Evolutionary conservation across 768 basidiomycete species (phyloP), one percentile per base, ranked within the genome.

Genomic region (Strobilomyces echinocephalus): DNA sequence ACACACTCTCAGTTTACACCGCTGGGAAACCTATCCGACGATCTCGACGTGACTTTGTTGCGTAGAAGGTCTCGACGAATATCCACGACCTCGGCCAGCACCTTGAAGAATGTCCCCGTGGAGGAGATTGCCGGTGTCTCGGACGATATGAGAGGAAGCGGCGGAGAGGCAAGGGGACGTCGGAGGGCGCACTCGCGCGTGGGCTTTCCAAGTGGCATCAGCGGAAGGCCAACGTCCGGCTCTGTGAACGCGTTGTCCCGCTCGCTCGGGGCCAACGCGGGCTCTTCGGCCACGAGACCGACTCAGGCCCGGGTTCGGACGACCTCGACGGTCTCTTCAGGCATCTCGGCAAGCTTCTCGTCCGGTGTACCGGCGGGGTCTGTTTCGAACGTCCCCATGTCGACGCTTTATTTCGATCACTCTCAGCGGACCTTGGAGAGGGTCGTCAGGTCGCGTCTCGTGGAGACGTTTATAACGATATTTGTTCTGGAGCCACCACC

Each of bases 391-490:
- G 45, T 57, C 34, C 50, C 63, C 56, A 68, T 67, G 46, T 65
- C 63, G 35, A 58, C 68, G 12, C 66, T 79, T 44, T 70, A 79
- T 50, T 76, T 76, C 15, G 83, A 84, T 60, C 77, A 85, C 55
- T 87, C 88, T 5, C 89, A 91, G 63, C 70, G 70, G 28, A 78
- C 75, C 8, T 72, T 91, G 42, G 88, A 91, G 72, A 85, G 77
- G 60, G 79, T 90, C 14, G 76, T 92, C 11, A 72, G 74, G 50
- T 84, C 88, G 33, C 81, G 89, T 45, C 73, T 92, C 30, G 83
- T 91, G 21, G 87, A 91, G 68, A 88, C 89, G 0, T 88, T 89
- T 60, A 69, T 91, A 50, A 77, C 82, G 14, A 67, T 91, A 40
- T 73, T 74, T 31, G 69, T 84, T 20, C 73, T 69, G 2, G 60